phyloP scores from a whole-genome alignment of 2,329 filamentous ascomycete species.

The Aphanocladium album region DNA sequence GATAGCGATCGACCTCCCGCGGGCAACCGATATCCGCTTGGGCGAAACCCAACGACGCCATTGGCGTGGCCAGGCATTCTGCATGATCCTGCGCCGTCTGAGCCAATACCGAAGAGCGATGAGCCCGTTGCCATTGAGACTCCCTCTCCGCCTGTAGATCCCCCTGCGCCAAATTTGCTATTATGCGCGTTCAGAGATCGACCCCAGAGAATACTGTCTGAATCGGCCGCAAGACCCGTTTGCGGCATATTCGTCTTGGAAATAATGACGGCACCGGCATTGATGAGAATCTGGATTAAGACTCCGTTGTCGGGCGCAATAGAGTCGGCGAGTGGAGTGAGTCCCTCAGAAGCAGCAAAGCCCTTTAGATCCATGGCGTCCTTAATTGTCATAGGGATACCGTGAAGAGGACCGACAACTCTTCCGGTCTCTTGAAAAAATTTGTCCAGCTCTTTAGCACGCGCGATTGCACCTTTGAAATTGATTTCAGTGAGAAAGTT shows the following conservation, averaged over 20 bases:
- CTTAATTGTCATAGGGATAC: conserved; percentile 50
- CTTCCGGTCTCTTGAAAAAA: not conserved
- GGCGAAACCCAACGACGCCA: not conserved
- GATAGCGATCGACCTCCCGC: not conserved
- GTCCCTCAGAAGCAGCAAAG: conserved; percentile 38
- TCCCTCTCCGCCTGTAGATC: not conserved
- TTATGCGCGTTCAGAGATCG: not conserved
- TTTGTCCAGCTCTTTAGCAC: conserved; percentile 14
- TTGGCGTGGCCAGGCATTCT: conserved; percentile 1
- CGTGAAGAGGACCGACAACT: conserved; percentile 51
- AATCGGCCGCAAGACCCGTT: conserved; percentile 5
- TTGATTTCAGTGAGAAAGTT: conserved; percentile 45
- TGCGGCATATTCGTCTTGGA: conserved; percentile 9
- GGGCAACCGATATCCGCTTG: not conserved
- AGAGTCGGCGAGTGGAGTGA: conserved; percentile 24
- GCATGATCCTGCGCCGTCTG: conserved; percentile 1
- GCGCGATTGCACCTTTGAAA: conserved; percentile 38
- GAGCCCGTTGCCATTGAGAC: not conserved
- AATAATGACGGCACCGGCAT: conserved; percentile 17
- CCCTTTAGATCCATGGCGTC: conserved; percentile 35
- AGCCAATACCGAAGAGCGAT: not conserved
- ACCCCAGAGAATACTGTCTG: conserved; percentile 7
- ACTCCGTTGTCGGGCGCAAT: conserved; percentile 22
- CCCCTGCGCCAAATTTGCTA: conserved; percentile 1
- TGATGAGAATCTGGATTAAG: conserved; percentile 25